Evolutionary conservation across 345 rosid genomes (phyloP).

Genomic region (Balakata baccata): DNA sequence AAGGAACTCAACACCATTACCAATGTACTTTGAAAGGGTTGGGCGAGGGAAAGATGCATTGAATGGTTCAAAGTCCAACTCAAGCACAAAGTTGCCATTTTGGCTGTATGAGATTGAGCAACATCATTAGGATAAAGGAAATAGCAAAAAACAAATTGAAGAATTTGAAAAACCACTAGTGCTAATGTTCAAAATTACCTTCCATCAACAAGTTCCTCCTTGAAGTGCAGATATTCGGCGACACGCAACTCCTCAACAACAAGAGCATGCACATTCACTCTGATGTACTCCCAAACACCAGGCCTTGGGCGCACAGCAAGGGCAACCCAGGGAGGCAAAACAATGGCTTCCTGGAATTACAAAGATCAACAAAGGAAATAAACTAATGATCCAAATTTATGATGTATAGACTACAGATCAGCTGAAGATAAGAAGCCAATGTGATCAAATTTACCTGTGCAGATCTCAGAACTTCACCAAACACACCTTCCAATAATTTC

Average conservation of each 20-base stretch:
- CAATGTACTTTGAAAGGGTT: slow-evolving; percentile 78
- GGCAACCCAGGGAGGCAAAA: slow-evolving; percentile 84
- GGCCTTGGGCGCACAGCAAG: slow-evolving; percentile 94
- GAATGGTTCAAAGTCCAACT: slow-evolving; percentile 95
- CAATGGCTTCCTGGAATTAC: slow-evolving; percentile 73
- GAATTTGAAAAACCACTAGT: not conserved
- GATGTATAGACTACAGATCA: not conserved
- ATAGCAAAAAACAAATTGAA: not conserved
- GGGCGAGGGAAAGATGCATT: slow-evolving; percentile 86
- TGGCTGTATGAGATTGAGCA: slow-evolving; percentile 35
- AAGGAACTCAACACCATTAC: slow-evolving; percentile 95
- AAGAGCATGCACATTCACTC: slow-evolving; percentile 76
- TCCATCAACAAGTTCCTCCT: slow-evolving; percentile 97
- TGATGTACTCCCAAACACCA: slow-evolving; percentile 91
- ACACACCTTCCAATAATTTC: slow-evolving; percentile 53
- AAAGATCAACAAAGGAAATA: slow-evolving; percentile 3
- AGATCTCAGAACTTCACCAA: slow-evolving; percentile 60
- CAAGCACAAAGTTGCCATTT: slow-evolving; percentile 81
- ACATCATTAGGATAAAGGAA: not conserved
- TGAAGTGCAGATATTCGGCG: slow-evolving; percentile 81
- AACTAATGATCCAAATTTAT: not conserved
- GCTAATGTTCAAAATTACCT: slow-evolving; percentile 34
- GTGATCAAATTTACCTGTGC: slow-evolving; percentile 48
- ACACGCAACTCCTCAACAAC: slow-evolving; percentile 74
- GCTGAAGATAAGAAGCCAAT: not conserved